Percentiles rank a stretch among this genome's conserved stretches.
Evolutionary conservation across 306 rosid genomes (phyloP).

Genomic region (Prunus mume): DNA sequence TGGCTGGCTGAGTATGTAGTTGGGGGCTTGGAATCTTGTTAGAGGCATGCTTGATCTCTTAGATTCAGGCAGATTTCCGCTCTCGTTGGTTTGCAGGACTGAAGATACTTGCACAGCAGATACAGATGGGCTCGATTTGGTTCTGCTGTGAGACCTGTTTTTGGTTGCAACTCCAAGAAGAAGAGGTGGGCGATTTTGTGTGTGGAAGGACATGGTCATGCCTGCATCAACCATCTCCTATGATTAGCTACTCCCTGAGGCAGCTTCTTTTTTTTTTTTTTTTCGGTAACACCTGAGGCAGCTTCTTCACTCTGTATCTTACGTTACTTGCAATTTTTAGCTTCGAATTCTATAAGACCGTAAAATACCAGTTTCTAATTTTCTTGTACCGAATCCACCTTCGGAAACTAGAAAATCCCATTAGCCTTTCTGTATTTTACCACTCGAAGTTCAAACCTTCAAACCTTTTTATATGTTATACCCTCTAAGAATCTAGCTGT

Average conservation of each 20-base stretch:
- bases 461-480: neutral
- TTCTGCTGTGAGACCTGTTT: constrained; percentile 26
- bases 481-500: neutral
- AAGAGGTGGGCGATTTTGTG: constrained; percentile 31
- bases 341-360: neutral
- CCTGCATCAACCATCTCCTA: constrained; percentile 36
- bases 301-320: neutral
- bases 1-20: constrained; percentile 46
- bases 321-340: neutral
- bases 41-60: constrained; percentile 29
- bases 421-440: neutral
- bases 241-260: neutral
- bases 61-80: constrained; percentile 36
- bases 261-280: too few species aligned
- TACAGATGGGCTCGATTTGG: constrained; percentile 29
- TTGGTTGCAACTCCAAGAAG: constrained; percentile 24
- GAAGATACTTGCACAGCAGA: constrained; percentile 36
- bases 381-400: neutral
- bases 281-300: too few species aligned
- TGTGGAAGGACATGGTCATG: constrained; percentile 34
- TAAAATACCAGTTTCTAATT: neutral
- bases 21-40: constrained; percentile 25
- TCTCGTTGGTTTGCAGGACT: constrained; percentile 37
- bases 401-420: neutral
- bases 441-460: neutral